Conservation (phyloP, 306 rosid species). For the Cicer bijugum region DNA sequence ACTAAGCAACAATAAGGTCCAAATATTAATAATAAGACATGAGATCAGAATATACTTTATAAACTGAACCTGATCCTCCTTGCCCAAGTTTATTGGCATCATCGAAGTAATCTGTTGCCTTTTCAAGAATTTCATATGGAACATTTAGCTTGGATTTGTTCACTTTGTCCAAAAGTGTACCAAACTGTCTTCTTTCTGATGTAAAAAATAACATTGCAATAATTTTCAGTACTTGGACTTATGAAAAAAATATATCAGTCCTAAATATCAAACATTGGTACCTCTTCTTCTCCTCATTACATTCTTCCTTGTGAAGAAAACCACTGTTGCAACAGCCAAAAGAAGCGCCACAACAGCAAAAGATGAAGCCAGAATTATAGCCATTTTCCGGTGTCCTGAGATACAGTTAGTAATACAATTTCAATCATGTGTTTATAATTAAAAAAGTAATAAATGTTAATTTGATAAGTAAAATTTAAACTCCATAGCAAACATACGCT, state of each 20-base stretch:
- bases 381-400: conserved; percentile 28
- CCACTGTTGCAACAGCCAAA: conserved; percentile 30
- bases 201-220: conserved; percentile 4
- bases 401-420: conserved; percentile 17
- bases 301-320: conserved; percentile 37
- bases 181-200: conserved; percentile 43
- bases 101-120: conserved; percentile 43
- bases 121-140: conserved; percentile 43
- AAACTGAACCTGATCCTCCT: conserved; percentile 47
- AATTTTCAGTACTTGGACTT: background rate
- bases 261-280: conserved; percentile 18
- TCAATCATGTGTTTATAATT: background rate
- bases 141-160: conserved; percentile 42
- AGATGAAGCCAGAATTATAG: conserved; percentile 33
- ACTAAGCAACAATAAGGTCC: background rate
- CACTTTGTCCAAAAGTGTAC: conserved; percentile 35
- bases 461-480: too few species aligned
- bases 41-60: conserved; percentile 40
- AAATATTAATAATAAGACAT: conserved; percentile 10
- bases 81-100: conserved; percentile 46
- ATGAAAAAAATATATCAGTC: conserved; percentile 13
- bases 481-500: too few species aligned
- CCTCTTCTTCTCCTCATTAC: conserved; percentile 32
- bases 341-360: conserved; percentile 32
- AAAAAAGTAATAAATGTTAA: too few species aligned